Percentiles rank a stretch among this genome's conserved stretches.
These are phyloP conservation scores for Saccharomycopsis sp. DNA, from an alignment of 805 yeast genomes.

Conservation along the genomic window DNA sequence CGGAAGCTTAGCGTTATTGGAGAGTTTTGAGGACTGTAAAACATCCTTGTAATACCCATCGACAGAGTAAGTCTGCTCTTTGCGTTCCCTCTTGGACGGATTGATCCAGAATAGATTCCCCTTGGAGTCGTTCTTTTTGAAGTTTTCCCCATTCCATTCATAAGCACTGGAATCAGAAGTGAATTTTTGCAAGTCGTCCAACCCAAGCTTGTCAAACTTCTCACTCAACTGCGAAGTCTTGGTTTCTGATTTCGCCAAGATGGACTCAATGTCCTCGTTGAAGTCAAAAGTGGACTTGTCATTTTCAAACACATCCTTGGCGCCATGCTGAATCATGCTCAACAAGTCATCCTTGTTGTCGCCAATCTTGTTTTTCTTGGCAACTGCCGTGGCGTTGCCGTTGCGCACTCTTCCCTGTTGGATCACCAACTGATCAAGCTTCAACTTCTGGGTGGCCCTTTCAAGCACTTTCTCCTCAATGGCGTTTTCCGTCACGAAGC, in stretches of 20 bases:
- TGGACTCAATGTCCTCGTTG: slow-evolving; percentile 74
- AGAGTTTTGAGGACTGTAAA: slow-evolving; percentile 29
- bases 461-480: slow-evolving; percentile 94
- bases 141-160: slow-evolving; percentile 91
- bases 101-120: slow-evolving; percentile 53
- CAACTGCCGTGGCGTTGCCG: slow-evolving; percentile 34
- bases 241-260: slow-evolving; percentile 70
- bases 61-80: slow-evolving; percentile 68
- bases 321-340: slow-evolving; percentile 97
- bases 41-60: slow-evolving; percentile 73
- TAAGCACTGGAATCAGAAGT: slow-evolving; percentile 84
- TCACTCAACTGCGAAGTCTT: slow-evolving; percentile 73
- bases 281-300: slow-evolving; percentile 27
- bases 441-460: slow-evolving; percentile 87
- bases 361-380: slow-evolving; percentile 32
- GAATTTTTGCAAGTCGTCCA: slow-evolving; percentile 89
- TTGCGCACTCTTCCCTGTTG: slow-evolving; percentile 72
- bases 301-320: slow-evolving; percentile 71
- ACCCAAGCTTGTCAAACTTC: slow-evolving; percentile 75
- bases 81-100: slow-evolving; percentile 67
- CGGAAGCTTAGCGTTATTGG: slow-evolving; percentile 30
- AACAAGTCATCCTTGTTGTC: slow-evolving; percentile 75
- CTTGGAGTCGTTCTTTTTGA: slow-evolving; percentile 32
- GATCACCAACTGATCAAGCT: slow-evolving; percentile 89
- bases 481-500: slow-evolving; percentile 93